Evolutionary conservation across 1,284 basidiomycete genomes (phyloP), one percentile per base, ranked within the genome.

Genomic region (Athelia psychrophila): DNA sequence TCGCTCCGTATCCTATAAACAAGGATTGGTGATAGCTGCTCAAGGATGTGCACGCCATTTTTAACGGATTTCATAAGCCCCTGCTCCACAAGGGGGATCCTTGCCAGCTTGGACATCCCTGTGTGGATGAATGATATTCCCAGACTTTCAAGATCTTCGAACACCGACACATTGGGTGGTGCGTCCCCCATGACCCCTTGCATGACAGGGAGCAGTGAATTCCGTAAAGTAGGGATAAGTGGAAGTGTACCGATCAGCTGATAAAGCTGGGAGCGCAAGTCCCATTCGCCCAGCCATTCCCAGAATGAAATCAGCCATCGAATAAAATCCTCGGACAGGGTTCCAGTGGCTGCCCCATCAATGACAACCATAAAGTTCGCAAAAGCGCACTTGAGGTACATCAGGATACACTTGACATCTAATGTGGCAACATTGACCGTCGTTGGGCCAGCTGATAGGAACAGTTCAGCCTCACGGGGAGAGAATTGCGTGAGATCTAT

Each of bases 301-400:
- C 72, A 75, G 50, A 74, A 73, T 5, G 49, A 48, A 0, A 62
- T 60, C 18, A 73, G 50, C 69, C 69, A 71, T 16, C 47, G 45
- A 15, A 70, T 51, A 10, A 60, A 50, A 5, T 22, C 51, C 2
- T 56, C 51, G 36, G 62, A 53, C 4, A 54, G 49, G 23, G 48
- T 51, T 33, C 47, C 50, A n/a, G 53, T 42, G 9, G 63, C 54
- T 6, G 59, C 51, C 6, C n/a, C 9, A 23, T 62, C 48, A 19
- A 64, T 53, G 27, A 56, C 58, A 13, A 64, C 51, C 6, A 53
- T 59, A 25, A 57, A 58, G 0, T 64, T 60, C 42, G 64, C 38
- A n/a, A 42, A 42, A 6, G n/a, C 60, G 0, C 49, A 44, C 13
- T 58, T 48, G 18, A 73, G 62, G 52, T 71, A 73, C 10, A 56